Conservation (phyloP, 805 yeast genomes). For the Kluyveromyces dobzhanskii region DNA sequence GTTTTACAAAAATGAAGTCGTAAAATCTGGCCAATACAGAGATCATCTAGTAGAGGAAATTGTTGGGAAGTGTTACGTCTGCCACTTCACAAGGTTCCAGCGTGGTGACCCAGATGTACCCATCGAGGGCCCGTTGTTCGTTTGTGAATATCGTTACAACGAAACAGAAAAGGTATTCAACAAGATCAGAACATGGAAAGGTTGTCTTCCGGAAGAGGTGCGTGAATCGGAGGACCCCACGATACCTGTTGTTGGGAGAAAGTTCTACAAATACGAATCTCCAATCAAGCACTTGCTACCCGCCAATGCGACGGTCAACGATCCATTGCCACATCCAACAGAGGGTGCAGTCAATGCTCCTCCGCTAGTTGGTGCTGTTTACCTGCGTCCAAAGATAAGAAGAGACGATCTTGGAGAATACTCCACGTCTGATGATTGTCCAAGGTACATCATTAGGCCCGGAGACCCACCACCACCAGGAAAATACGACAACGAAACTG, state of each 20-base stretch:
- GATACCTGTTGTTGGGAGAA: constrained; percentile 58
- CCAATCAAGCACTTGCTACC: constrained; percentile 77
- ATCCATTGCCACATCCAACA: constrained; percentile 75
- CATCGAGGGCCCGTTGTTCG: constrained; percentile 74
- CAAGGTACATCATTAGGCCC: constrained; percentile 37
- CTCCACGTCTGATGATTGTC: constrained; percentile 40
- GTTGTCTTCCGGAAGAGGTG: constrained; percentile 94
- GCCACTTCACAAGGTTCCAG: constrained; percentile 88
- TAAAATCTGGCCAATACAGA: constrained; percentile 93
- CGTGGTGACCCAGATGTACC: constrained; percentile 88
- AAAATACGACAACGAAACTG: constrained; percentile 25
- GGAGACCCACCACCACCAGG: constrained; percentile 33
- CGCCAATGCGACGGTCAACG: constrained; percentile 59
- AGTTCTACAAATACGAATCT: constrained; percentile 68
- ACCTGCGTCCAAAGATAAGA: constrained; percentile 61
- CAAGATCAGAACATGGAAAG: constrained; percentile 96
- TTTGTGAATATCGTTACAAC: constrained; percentile 92
- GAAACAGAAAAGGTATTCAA: constrained; percentile 86
- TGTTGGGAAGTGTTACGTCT: constrained; percentile 88
- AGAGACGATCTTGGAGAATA: constrained; percentile 81
- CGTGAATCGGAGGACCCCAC: constrained; percentile 77
- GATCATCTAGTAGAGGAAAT: constrained; percentile 87
- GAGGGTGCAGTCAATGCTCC: constrained; percentile 83
- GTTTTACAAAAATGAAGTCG: constrained; percentile 90
- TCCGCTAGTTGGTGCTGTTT: constrained; percentile 90